A percentile compares a stretch with the other conserved stretches of the same genome.
Conservation (phyloP, 768 basidiomycete species). For the Mycena rosella region DNA sequence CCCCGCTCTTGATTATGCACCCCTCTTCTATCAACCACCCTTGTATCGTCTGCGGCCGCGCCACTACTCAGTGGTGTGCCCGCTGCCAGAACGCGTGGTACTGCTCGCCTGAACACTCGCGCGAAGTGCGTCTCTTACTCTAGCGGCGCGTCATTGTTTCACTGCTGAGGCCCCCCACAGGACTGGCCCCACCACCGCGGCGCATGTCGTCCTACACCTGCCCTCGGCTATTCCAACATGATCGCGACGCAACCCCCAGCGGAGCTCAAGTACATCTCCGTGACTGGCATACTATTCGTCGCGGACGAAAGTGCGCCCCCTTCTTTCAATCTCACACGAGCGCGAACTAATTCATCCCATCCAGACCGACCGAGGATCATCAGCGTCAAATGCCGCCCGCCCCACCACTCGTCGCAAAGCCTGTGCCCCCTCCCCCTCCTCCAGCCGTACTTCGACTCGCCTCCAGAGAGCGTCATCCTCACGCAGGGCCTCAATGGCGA, state of each 20-base stretch:
- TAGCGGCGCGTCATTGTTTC: slow-evolving; percentile 6
- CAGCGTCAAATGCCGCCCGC: slow-evolving; percentile 77
- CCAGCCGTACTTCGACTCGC: slow-evolving; percentile 70
- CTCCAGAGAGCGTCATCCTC: slow-evolving; percentile 74
- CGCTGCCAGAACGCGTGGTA: slow-evolving; percentile 89
- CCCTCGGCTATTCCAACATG: slow-evolving; percentile 63
- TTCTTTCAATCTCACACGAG: neutral
- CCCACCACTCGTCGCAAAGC: slow-evolving; percentile 77
- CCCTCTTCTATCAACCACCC: slow-evolving; percentile 72
- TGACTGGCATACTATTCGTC: slow-evolving; percentile 80
- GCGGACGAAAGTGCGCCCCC: slow-evolving; percentile 74
- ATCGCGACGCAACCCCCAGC: slow-evolving; percentile 83
- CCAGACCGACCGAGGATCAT: slow-evolving; percentile 82
- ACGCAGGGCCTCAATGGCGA: slow-evolving; percentile 89
- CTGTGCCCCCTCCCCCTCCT: slow-evolving; percentile 81
- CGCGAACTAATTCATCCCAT: slow-evolving; percentile 21
- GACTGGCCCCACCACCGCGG: slow-evolving; percentile 86
- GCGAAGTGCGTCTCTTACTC: slow-evolving; percentile 62
- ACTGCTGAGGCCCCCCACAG: slow-evolving; percentile 53
- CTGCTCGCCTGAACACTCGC: slow-evolving; percentile 82
- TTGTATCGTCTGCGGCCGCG: slow-evolving; percentile 78
- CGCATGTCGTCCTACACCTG: slow-evolving; percentile 69
- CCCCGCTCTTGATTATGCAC: slow-evolving; percentile 57
- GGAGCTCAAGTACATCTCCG: slow-evolving; percentile 73
- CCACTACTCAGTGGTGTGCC: slow-evolving; percentile 90